Evolutionary conservation across 768 basidiomycete genomes (phyloP), one percentile per base, ranked within the genome.

Genomic region (Tulasnella sp.): DNA sequence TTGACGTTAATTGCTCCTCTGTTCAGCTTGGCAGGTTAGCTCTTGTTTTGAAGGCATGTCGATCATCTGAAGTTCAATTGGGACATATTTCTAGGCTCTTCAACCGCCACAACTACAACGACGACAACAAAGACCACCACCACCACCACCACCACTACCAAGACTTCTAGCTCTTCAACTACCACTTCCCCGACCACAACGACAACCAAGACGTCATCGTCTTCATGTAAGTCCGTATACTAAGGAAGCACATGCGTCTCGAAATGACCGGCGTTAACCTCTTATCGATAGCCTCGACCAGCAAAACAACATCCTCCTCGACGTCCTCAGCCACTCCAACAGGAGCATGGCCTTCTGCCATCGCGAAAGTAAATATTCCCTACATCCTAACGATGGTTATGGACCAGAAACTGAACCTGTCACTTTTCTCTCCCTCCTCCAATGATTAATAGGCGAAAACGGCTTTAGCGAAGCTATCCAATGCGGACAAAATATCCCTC

Each of bases 401-500:
- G 39, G 17, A 19, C 22, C 45, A 12, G 45, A 72, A 9, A 22
- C 29, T 29, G 7, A 58, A 34, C 77, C 49, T 31, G 8, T 31
- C 54, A 34, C 49, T n/a, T 64, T 54, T 54, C n/a, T 34, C 25
- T 58, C 25, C 31, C 3, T 67, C 69, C 68, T 38, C 36, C 36
- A 22, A n/a, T 6, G 42, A 29, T 36, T 45, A 19, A 11, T 42
- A 89, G 88, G 88, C 88, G 1, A 81, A 83, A 79, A 82, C 84
- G 7, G 85, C 86, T 0, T 84, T 91, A 5, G 80, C 84, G 8
- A 85, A 87, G 74, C 83, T 88, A 77, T 87, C 88, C 2, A 79
- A 88, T 8, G 83, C 87, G 75, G 88, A 90, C 77, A 89, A 90
- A 79, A 86, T 89, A 37, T 85, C 85, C 75, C 81, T 90, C 17